Evolutionary conservation across 2,329 filamentous ascomycete genomes (phyloP), one percentile per base, ranked within the genome.

Genomic region (Colletotrichum orbiculare): DNA sequence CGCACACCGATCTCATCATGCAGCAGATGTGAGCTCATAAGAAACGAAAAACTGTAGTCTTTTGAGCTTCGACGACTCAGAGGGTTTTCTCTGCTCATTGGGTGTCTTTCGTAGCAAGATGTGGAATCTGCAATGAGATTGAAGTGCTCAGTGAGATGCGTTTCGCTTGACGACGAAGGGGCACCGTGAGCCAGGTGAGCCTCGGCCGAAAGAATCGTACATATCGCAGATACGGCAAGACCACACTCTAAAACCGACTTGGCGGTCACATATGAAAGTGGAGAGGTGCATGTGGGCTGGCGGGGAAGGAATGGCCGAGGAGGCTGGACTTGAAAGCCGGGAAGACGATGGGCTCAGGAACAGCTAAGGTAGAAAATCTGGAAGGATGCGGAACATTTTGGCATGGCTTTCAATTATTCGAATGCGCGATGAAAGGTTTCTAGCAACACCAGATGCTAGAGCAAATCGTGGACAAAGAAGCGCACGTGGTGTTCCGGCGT

Each of bases 221-320:
- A 17, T n/a, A 41, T 60, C 42, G 55, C 60, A 54, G n/a, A 42
- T 49, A 60, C 49, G 43, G 43, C 37, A 12, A n/a, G 34, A 45
- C 25, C 25, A 45, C 15, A 11, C 17, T 43, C 41, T 50, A 39
- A 49, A 49, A 13, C 49, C 49, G 61, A 64, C 56, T 60, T 60
- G 43, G 61, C 43, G 42, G 49, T 60, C 49, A 45, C 54, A 59
- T 46, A 59, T 3, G 45, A 49, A 25, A 60, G 61, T 50, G 56
- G 54, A 37, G 56, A 60, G 42, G 43, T 33, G 47, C 25, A 25
- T 25, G 25, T 25, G 25, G 60, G 25, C 46, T 59, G 60, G 54
- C 60, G 37, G 60, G 54, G 54, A 53, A 41, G 11, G 43, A 38
- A 47, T 17, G 37, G 55, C 55, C 42, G 55, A 50, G 17, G 49